Conservation (phyloP, 2,329 filamentous ascomycete species). For the Arthrobotrys conoides region DNA sequence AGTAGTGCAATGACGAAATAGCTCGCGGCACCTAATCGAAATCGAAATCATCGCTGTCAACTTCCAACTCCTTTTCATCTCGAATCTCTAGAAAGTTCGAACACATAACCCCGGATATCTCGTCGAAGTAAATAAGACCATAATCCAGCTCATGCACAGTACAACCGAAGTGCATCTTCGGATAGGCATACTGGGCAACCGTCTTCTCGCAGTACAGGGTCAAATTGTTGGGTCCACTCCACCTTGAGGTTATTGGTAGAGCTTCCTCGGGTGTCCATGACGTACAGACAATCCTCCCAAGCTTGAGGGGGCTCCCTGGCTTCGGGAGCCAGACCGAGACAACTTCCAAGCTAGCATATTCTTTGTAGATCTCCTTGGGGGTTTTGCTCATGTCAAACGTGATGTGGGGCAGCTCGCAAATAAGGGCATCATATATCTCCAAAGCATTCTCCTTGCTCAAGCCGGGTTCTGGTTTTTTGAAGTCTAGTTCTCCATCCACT, state of each 20-base stretch:
- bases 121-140: conserved; percentile 42
- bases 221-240: conserved; percentile 65
- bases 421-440: conserved; percentile 60
- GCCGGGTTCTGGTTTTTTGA: conserved; percentile 63
- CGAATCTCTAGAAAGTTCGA: conserved; percentile 61
- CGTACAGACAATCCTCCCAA: conserved; percentile 44
- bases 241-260: conserved; percentile 45
- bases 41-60: conserved; percentile 56
- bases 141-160: conserved; percentile 44
- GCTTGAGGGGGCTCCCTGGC: conserved; percentile 40
- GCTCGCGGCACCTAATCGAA: conserved; percentile 23
- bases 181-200: conserved; percentile 66
- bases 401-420: conserved; percentile 60
- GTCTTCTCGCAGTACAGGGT: conserved; percentile 69
- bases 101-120: conserved; percentile 48
- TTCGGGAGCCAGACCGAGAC: conserved; percentile 62
- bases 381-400: conserved; percentile 62
- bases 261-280: conserved; percentile 47
- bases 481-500: conserved; percentile 47
- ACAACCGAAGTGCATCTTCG: conserved; percentile 65
- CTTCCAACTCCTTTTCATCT: conserved; percentile 61
- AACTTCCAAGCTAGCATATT: conserved; percentile 66
- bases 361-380: conserved; percentile 62
- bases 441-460: conserved; percentile 60
- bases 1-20: neutral